A percentile compares a stretch with the other conserved stretches of the same genome.
These are phyloP conservation scores for Diaporthe citrichinensis DNA, from an alignment of 2,329 filamentous ascomycete genomes.

Conservation along the genomic window DNA sequence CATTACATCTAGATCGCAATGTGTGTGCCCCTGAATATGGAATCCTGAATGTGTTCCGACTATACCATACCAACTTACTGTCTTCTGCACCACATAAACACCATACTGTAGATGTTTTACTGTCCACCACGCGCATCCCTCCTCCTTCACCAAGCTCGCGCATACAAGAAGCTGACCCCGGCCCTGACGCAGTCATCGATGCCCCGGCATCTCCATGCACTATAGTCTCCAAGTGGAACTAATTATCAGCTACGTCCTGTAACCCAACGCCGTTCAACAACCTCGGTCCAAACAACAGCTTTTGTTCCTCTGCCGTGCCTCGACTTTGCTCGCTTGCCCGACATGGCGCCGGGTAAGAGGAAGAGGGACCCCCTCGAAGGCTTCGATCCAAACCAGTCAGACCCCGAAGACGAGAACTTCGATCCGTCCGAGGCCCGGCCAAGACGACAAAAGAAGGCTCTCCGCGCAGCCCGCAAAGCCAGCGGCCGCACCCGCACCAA, in stretches of 20 bases:
- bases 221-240: conserved; percentile 17
- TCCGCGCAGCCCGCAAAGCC: conserved; percentile 50
- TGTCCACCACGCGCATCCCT: background rate
- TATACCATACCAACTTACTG: too few species aligned
- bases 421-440: conserved; percentile 65
- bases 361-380: conserved; percentile 69
- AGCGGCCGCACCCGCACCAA: conserved; percentile 44
- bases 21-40: conserved; percentile 17
- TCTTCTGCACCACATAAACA: conserved; percentile 1
- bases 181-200: background rate
- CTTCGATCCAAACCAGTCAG: conserved; percentile 77
- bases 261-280: background rate
- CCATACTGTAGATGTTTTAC: conserved; percentile 14
- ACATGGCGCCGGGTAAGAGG: conserved; percentile 65
- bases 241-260: conserved; percentile 1
- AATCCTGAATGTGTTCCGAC: background rate
- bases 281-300: conserved; percentile 6
- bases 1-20: conserved; percentile 23
- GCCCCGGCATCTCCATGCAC: background rate
- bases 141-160: background rate
- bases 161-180: conserved; percentile 8
- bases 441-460: conserved; percentile 56
- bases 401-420: conserved; percentile 77
- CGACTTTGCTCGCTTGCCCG: background rate
- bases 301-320: conserved; percentile 2